Percentiles rank a stretch among this genome's conserved stretches.
Conservation (phyloP, 768 basidiomycete genomes). For the Boletales sp. region DNA sequence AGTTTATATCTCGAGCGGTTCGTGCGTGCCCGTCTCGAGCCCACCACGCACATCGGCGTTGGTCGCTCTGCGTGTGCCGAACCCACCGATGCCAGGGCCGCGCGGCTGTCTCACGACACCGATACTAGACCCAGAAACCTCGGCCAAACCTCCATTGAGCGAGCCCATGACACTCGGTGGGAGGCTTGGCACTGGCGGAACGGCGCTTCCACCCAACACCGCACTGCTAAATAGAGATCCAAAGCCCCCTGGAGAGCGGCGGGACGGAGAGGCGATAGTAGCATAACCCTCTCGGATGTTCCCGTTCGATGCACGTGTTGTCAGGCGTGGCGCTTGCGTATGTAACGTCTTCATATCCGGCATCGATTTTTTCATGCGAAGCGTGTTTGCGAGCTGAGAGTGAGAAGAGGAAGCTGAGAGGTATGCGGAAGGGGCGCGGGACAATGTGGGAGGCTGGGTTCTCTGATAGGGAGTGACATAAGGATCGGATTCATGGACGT, state of each 20-base stretch:
- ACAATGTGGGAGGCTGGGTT: conserved; percentile 58
- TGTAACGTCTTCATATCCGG: conserved; percentile 92
- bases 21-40: conserved; percentile 82
- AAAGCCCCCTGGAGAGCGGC: conserved; percentile 70
- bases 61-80: conserved; percentile 51
- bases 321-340: conserved; percentile 72
- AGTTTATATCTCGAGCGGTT: conserved; percentile 76
- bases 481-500: conserved; percentile 7
- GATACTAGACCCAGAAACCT: conserved; percentile 21
- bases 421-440: conserved; percentile 80
- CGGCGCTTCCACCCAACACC: conserved; percentile 32
- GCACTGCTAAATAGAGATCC: conserved; percentile 59
- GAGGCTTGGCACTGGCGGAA: conserved; percentile 80
- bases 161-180: conserved; percentile 51
- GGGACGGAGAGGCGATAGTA: conserved; percentile 79
- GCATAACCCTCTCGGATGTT: conserved; percentile 86
- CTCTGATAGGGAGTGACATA: conserved; percentile 24
- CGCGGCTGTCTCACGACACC: conserved; percentile 83
- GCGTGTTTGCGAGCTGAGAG: conserved; percentile 44
- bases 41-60: conserved; percentile 43
- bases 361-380: conserved; percentile 98
- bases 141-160: conserved; percentile 43
- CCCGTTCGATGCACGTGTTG: conserved; percentile 79
- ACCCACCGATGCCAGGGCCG: conserved; percentile 77
- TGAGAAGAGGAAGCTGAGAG: conserved; percentile 50